Conservation (phyloP, 1,284 basidiomycete species). For the Thelephora terrestris region DNA sequence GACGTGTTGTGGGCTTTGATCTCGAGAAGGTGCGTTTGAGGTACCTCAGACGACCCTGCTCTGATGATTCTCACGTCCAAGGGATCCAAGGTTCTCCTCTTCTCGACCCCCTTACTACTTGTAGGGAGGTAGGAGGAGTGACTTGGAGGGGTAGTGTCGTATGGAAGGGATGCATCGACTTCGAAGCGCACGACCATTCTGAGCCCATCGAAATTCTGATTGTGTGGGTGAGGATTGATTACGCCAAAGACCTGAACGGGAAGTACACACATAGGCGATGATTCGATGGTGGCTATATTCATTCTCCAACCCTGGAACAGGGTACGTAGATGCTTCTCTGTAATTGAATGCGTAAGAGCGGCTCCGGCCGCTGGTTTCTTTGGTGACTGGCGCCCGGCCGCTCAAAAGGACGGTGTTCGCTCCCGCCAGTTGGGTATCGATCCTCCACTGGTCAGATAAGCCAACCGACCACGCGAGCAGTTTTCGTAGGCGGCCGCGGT, state of each 20-base stretch:
- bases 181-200: constrained; percentile 23
- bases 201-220: constrained; percentile 21
- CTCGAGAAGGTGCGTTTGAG: too few relatives aligned
- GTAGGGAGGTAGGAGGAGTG: too few relatives aligned
- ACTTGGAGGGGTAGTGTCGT: too few relatives aligned
- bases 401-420: constrained; percentile 35
- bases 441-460: constrained; percentile 32
- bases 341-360: constrained; percentile 40
- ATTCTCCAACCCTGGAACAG: constrained; percentile 20
- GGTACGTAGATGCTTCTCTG: constrained; percentile 31
- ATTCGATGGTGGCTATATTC: constrained; percentile 27
- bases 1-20: too few relatives aligned
- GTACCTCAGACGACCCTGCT: too few relatives aligned
- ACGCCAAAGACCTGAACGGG: not conserved
- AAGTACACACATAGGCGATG: constrained; percentile 25
- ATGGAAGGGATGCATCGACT: constrained; percentile 20
- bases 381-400: constrained; percentile 34
- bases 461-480: constrained; percentile 36
- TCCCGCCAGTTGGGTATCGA: constrained; percentile 41
- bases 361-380: constrained; percentile 21
- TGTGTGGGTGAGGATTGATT: too few relatives aligned
- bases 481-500: constrained; percentile 40
- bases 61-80: too few relatives aligned
- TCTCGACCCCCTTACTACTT: too few relatives aligned
- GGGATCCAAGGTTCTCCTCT: too few relatives aligned